Conservation (phyloP, 129 eudicot species). For the Centella asiatica region DNA sequence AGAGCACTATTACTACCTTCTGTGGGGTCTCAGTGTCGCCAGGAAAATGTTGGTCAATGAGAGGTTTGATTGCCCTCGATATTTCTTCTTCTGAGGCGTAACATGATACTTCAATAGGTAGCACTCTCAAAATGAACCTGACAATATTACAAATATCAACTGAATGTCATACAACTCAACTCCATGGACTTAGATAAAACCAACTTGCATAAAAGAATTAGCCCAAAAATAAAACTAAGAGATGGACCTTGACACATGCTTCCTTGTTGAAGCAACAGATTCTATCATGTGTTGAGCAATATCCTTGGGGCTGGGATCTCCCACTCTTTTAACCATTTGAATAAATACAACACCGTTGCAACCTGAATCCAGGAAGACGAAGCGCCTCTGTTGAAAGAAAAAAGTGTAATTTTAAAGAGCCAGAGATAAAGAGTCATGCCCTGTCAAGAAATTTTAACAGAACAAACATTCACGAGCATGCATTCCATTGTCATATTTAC, state of each 20-base stretch:
- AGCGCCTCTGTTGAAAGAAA: slow-evolving; percentile 56
- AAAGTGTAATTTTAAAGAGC: not conserved
- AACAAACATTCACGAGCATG: too few species aligned
- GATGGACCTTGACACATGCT: slow-evolving; percentile 71
- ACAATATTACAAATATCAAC: slow-evolving; percentile 1
- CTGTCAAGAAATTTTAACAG: not conserved
- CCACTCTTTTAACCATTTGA: slow-evolving; percentile 70
- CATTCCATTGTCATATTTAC: too few species aligned
- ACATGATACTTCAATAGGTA: slow-evolving; percentile 84
- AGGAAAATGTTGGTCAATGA: slow-evolving; percentile 64
- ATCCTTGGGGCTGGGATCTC: slow-evolving; percentile 79
- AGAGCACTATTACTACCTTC: slow-evolving; percentile 61
- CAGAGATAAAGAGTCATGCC: not conserved
- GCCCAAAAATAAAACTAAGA: not conserved
- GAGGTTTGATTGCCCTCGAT: slow-evolving; percentile 67
- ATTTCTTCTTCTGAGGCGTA: slow-evolving; percentile 94
- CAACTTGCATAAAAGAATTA: not conserved
- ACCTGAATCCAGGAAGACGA: slow-evolving; percentile 75
- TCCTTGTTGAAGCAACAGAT: slow-evolving; percentile 57
- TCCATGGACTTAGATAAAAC: not conserved
- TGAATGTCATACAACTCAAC: not conserved
- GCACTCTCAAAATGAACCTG: slow-evolving; percentile 81
- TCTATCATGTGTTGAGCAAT: slow-evolving; percentile 79
- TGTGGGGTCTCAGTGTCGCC: slow-evolving; percentile 53
- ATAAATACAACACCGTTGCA: slow-evolving; percentile 90